phyloP scores from a whole-genome alignment of 108 stramenopile genomes.

The Bacterosira constricta region DNA sequence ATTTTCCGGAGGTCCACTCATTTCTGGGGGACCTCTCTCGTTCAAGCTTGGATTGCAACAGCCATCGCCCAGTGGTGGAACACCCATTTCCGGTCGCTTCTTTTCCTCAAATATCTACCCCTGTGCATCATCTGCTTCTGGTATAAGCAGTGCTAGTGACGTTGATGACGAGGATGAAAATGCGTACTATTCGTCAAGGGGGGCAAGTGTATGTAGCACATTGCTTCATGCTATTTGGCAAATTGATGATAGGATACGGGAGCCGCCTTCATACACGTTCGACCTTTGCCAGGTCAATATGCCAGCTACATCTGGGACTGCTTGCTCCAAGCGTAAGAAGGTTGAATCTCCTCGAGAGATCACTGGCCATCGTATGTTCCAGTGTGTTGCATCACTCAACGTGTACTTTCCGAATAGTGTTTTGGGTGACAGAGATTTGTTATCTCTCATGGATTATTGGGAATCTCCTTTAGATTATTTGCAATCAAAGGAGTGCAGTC shows the following conservation, averaged over 20 bases:
- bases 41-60: conserved; percentile 1
- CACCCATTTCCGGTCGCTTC: not conserved
- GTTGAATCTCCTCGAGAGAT: conserved; percentile 12
- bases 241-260: conserved; percentile 74
- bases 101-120: conserved; percentile 54
- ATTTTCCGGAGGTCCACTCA: not conserved
- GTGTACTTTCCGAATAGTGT: conserved; percentile 34
- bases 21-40: conserved; percentile 21
- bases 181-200: conserved; percentile 71
- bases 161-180: conserved; percentile 72
- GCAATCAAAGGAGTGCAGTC: conserved; percentile 13
- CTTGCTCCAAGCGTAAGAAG: conserved; percentile 15
- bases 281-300: conserved; percentile 30
- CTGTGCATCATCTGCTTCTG: conserved; percentile 68
- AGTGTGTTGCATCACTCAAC: conserved; percentile 54
- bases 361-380: conserved; percentile 49
- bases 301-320: not conserved
- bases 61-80: not conserved
- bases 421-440: conserved; percentile 26
- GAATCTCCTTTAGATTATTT: conserved; percentile 48
- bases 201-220: conserved; percentile 77
- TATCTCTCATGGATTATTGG: conserved; percentile 42
- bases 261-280: conserved; percentile 69
- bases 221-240: conserved; percentile 86
- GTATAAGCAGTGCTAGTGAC: conserved; percentile 52